Percentiles rank a stretch among this genome's conserved stretches.
Evolutionary conservation across 1,284 basidiomycete genomes (phyloP).

Genomic region (Apiotrichum sp.): DNA sequence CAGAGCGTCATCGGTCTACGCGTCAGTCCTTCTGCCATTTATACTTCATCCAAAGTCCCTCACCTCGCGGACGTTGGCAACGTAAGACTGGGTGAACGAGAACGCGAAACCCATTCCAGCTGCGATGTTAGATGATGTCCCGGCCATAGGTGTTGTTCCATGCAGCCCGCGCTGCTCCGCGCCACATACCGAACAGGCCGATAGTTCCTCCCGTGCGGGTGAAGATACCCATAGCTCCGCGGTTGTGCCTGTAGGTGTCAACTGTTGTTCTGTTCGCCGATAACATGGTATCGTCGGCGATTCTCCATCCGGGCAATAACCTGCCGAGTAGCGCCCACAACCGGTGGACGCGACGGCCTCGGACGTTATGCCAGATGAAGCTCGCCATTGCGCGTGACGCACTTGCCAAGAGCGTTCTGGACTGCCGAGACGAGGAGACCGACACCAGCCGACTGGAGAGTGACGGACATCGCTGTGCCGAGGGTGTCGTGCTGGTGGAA

Average conservation of each 20-base stretch:
- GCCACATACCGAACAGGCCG: constrained; percentile 66
- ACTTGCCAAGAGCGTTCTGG: constrained; percentile 71
- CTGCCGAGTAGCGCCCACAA: neutral
- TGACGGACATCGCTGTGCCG: constrained; percentile 54
- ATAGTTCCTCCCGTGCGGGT: constrained; percentile 72
- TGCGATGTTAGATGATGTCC: constrained; percentile 36
- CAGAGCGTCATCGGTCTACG: constrained; percentile 65
- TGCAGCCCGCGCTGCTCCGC: too few species aligned
- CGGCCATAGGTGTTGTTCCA: too few species aligned
- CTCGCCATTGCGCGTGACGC: constrained; percentile 14
- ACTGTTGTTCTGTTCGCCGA: neutral
- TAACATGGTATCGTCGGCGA: neutral
- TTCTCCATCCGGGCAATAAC: neutral
- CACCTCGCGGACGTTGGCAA: constrained; percentile 70
- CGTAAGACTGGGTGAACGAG: constrained; percentile 69
- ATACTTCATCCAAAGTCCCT: neutral
- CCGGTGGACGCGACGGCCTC: too few species aligned
- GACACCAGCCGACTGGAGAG: constrained; percentile 63
- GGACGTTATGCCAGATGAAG: too few species aligned
- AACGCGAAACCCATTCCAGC: constrained; percentile 89
- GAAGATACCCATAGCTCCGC: constrained; percentile 80
- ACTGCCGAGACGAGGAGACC: constrained; percentile 72
- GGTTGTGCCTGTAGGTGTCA: constrained; percentile 54
- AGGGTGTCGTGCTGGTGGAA: constrained; percentile 40
- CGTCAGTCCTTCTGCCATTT: neutral